These are phyloP conservation scores for Adansonia digitata DNA, from an alignment of 345 rosid genomes.

Conservation along the genomic window DNA sequence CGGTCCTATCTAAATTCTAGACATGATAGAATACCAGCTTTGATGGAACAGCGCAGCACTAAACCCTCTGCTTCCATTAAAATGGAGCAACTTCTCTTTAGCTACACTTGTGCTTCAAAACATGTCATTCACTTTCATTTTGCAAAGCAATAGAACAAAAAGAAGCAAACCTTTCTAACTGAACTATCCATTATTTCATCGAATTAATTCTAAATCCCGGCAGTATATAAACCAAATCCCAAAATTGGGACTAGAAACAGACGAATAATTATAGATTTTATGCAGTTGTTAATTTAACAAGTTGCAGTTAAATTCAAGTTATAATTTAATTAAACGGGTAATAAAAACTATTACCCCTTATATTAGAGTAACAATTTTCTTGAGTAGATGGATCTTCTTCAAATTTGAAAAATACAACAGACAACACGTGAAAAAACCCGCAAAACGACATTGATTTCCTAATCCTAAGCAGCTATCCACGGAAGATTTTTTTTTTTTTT, in stretches of 20 bases:
- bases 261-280: neutral
- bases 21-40: neutral
- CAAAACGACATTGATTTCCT: neutral
- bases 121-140: neutral
- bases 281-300: neutral
- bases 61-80: neutral
- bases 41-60: neutral
- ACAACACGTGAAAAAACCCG: neutral
- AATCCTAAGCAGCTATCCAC: conserved; percentile 1
- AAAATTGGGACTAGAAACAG: neutral
- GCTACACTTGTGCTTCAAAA: neutral
- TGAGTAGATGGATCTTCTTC: neutral
- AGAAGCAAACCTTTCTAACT: neutral
- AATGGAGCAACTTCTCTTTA: neutral
- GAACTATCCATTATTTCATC: neutral
- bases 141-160: neutral
- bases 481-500: neutral
- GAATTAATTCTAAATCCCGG: neutral
- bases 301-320: neutral
- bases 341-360: neutral
- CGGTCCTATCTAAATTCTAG: neutral
- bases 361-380: neutral
- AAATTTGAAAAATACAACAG: neutral
- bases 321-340: neutral
- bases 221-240: neutral